Base-by-base conservation (phyloP, 495 filamentous ascomycete genomes). In the Xylaria palmicola region DNA sequence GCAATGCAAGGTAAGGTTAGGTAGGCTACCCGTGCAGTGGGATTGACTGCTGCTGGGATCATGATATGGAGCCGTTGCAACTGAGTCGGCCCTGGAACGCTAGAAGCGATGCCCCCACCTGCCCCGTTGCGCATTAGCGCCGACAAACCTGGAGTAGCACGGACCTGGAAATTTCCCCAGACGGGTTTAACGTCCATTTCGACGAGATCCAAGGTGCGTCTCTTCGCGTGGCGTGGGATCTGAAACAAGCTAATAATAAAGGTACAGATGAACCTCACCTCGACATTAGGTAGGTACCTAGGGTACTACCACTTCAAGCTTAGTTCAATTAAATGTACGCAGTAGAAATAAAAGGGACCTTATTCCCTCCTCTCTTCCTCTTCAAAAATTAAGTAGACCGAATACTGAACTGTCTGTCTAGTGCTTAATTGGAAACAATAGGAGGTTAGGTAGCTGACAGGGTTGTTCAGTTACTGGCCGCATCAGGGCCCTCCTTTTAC, bases 181-280 rank as follows among this genome's bases (percentile, higher is more conserved):
- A 20, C 32, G 34, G 53, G 53, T 17, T 56, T 43, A 56, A 44
- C 53, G n/a, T 44, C 39, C 36, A 24, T 36, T 27, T 6, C 27
- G 32, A 34, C 7, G 1, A 22, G 8, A 34, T 20, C 36, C 27
- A 45, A 20, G 9, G 39, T 13, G 34, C 26, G 26, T 43, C 40
- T 15, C 29, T n/a, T 48, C 1, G 40, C 36, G 4, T 39, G 36
- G 22, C 26, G 27, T 19, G 7, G 29, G 37, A 52, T 44, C 22
- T 60, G 57, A 60, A 60, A 60, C 57, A 29, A 43, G 39, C 53
- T 56, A 44, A 56, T 56, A 41, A 56, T 13, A n/a, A n/a, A n/a
- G n/a, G n/a, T n/a, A n/a, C n/a, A n/a, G n/a, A 43, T 22, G 40
- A n/a, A 43, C 40, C 19, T n/a, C 40, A 43, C 40, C 22, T 43